Evolutionary conservation across 1,284 basidiomycete genomes (phyloP).

Genomic region (Ustilago nuda): DNA sequence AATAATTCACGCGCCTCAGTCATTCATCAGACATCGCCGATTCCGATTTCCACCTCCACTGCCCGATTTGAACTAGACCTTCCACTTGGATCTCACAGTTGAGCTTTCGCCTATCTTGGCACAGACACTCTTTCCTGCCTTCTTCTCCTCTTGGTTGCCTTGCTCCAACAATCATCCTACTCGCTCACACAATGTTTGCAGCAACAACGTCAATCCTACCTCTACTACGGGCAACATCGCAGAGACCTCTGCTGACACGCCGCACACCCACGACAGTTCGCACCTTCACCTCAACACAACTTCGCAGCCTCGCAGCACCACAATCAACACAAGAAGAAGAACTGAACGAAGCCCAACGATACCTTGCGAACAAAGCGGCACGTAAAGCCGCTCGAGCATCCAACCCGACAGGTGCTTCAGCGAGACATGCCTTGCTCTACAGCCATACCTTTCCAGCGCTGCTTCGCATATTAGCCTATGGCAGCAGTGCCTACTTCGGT

Average conservation of each 20-base stretch:
- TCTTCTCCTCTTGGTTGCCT: not conserved
- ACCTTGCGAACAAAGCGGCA: conserved; percentile 42
- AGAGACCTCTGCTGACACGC: not conserved
- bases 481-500: conserved; percentile 63
- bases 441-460: conserved; percentile 61
- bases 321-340: conserved; percentile 13
- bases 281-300: conserved; percentile 8
- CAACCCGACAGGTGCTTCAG: conserved; percentile 34
- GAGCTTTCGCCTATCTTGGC: conserved; percentile 3
- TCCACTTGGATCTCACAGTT: not conserved
- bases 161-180: not conserved
- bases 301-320: conserved; percentile 11
- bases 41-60: not conserved
- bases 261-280: not conserved
- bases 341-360: conserved; percentile 44
- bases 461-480: conserved; percentile 64
- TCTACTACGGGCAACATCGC: not conserved
- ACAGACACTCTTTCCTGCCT: not conserved
- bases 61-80: not conserved
- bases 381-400: conserved; percentile 15
- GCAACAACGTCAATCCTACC: not conserved
- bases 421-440: conserved; percentile 60
- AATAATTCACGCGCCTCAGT: conserved; percentile 2
- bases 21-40: conserved; percentile 10
- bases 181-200: conserved; percentile 8